Evolutionary conservation across 371 early-diverging fungal genomes (phyloP).

Genomic region (Actinomortierella wolfii): DNA sequence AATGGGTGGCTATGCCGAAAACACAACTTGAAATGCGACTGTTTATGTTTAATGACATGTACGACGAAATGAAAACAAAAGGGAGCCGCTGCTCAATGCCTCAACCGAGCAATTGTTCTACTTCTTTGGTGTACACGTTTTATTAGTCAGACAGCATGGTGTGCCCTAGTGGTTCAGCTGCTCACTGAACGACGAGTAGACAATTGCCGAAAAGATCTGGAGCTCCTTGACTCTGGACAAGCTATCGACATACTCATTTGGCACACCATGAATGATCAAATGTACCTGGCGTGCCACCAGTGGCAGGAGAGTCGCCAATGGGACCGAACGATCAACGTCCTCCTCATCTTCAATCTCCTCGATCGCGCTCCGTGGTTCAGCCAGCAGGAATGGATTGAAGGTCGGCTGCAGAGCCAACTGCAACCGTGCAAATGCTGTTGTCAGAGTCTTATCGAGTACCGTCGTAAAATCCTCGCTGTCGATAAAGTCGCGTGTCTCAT

Average conservation of each 20-base stretch:
- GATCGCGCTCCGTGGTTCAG: not conserved
- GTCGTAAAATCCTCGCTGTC: slow-evolving; percentile 54
- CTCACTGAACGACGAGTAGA: slow-evolving; percentile 70
- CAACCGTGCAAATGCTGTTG: slow-evolving; percentile 22
- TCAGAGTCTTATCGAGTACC: slow-evolving; percentile 20
- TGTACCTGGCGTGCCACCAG: slow-evolving; percentile 78
- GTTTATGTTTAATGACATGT: no score
- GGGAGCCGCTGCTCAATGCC: no score
- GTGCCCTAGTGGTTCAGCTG: slow-evolving; percentile 15
- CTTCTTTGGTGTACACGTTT: not conserved
- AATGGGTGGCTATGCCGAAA: no score
- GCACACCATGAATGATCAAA: slow-evolving; percentile 78
- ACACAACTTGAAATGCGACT: no score
- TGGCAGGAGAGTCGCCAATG: slow-evolving; percentile 80
- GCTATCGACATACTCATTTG: slow-evolving; percentile 82
- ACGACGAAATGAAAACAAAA: no score
- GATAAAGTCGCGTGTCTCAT: slow-evolving; percentile 84
- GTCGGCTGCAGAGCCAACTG: slow-evolving; percentile 27
- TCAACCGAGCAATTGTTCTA: no score
- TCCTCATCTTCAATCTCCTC: slow-evolving; percentile 58
- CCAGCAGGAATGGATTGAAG: slow-evolving; percentile 34
- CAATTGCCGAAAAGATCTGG: slow-evolving; percentile 74
- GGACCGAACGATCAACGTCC: slow-evolving; percentile 51
- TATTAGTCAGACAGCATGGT: no score
- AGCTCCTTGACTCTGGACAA: slow-evolving; percentile 65